These are phyloP conservation scores for Venturia pyrina DNA, from an alignment of 2,329 filamentous ascomycete genomes.

Conservation along the genomic window DNA sequence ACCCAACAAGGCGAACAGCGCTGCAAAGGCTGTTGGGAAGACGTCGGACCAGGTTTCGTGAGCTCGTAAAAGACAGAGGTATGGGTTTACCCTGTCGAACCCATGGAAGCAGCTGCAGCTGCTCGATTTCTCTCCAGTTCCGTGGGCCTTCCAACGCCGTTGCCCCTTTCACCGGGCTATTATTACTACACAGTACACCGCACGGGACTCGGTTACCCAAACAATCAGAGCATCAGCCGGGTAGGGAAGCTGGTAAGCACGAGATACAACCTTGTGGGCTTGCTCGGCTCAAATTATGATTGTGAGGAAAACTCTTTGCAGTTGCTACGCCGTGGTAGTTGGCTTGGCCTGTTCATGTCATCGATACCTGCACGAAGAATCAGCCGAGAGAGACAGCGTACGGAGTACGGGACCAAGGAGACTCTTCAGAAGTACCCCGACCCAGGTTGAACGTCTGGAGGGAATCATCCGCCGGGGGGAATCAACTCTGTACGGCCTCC, in stretches of 20 bases:
- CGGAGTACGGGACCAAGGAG: too few species aligned
- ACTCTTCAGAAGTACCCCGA: neutral
- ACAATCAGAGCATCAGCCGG: neutral
- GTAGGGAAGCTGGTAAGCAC: neutral
- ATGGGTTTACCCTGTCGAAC: neutral
- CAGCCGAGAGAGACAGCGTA: neutral
- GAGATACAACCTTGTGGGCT: neutral
- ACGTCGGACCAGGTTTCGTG: neutral
- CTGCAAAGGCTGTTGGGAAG: neutral
- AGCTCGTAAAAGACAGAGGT: neutral
- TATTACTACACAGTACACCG: neutral
- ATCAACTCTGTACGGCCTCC: neutral
- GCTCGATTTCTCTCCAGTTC: neutral
- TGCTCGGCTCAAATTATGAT: neutral
- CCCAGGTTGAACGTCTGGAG: neutral
- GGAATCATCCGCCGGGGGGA: neutral
- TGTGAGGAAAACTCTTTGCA: neutral
- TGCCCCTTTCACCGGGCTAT: neutral
- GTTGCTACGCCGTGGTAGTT: neutral
- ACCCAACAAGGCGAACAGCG: neutral
- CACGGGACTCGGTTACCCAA: neutral
- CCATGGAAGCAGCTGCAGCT: neutral
- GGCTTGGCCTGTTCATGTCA: neutral
- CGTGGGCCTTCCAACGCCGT: neutral
- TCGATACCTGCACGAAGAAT: neutral